Base-by-base conservation (phyloP, 176 grass and related monocot species). In the Tillandsia leiboldiana region DNA sequence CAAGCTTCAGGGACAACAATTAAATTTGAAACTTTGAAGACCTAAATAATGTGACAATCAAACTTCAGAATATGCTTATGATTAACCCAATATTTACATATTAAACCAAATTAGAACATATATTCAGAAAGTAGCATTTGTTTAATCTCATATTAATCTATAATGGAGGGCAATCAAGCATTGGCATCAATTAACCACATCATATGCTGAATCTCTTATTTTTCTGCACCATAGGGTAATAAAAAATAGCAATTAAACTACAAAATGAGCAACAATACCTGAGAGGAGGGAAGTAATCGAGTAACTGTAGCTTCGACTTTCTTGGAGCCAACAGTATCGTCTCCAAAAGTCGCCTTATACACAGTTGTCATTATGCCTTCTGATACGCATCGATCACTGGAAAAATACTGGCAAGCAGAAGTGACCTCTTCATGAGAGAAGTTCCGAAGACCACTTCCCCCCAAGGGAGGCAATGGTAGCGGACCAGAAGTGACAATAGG, bases 401-500 rank as follows among this genome's bases (percentile, higher is more conserved):
- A 99, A 77, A 94, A 99, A 74, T 86, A 50, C 26, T 88, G 84
- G 72, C 87, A 90, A 42, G 89, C 90, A 50, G 70, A 66, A 11
- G 82, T 87, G 72, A 99, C 51, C 64, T 94, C 95, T 26, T 94
- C 82, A 49, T 78, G 84, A 56, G 90, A 99, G 67, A 93, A 93
- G 50, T 82, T 90, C 57, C 85, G 82, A 67, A 90, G 77, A 8
- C 78, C 84, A 68, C 51, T 71, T 3, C 8, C 77, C 57, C 77
- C 83, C 69, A 76, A 75, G 18, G 66, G 95, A 65, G 95, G 95
- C 66, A 99, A 75, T 59, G 95, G 95, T 28, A 93, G 82, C 72
- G 89, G 95, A 26, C 95, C 90, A 52, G 95, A 99, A 59, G 77
- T 49, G 17, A 49, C 29, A 18, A 68, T 62, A 18, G 71, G 77